Base-by-base conservation (phyloP, 306 rosid genomes). In the Lablab purpureus region DNA sequence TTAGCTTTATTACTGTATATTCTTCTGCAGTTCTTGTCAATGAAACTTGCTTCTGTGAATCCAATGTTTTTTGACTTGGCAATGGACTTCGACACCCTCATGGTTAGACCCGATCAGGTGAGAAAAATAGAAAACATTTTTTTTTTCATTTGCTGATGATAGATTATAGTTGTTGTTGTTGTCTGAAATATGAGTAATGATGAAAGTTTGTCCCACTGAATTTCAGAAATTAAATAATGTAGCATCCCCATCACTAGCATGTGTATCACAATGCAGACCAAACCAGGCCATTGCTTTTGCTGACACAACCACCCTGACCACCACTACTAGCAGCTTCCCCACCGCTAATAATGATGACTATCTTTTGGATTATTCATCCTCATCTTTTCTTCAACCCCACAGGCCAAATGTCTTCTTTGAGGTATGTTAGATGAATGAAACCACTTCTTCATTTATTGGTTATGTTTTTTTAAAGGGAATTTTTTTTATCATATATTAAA, bases 41-140 rank as follows among this genome's bases (percentile, higher is more conserved):
- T 91, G 98, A 95, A 91, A 78, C 96, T 95, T 83, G 90, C 97
- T 60, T 89, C 98, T 4, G 71, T 90, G 82, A 89, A 84, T 83
- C 95, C 97, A 74, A 76, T 88, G 76, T 78, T 86, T 62, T 87
- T 81, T 81, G 98, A 90, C 59, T 79, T 88, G 55, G 85, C 93
- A 84, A 84, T 84, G 91, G 96, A 95, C 83, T 41, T 86, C 32
- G 92, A 89, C 28, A 80, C 66, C 15, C 80, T 81, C 67, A 74
- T 87, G 88, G 82, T 83, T 75, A 87, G 86, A 80, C 92, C 86
- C 49, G 97, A 69, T 69, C 73, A 86, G 94, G 97, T 92, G 79
- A 72, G 74, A 21, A 58, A 40, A n/a, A 41, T 2, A 36, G 8
- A 78, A 7, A 12, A 47, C 6, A n/a, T 21, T 15, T 25, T 72